Percentiles rank a stretch among this genome's conserved stretches.
These are phyloP conservation scores for Candida golubevii DNA, from an alignment of 805 yeast species.

Conservation along the genomic window DNA sequence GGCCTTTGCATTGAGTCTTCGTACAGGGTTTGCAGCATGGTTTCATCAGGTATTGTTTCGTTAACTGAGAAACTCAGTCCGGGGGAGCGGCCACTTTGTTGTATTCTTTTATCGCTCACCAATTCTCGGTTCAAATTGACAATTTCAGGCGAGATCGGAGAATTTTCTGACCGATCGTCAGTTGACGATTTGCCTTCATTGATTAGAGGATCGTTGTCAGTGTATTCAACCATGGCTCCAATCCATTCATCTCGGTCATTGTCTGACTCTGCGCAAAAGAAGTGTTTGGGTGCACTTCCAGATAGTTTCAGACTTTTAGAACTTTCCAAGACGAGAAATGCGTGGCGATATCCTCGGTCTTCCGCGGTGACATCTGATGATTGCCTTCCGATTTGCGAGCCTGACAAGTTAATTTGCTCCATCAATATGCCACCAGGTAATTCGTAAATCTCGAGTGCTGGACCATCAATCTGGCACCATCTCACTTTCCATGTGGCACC, in stretches of 20 bases:
- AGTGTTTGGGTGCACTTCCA: conserved; percentile 46
- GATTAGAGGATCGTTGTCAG: conserved; percentile 19
- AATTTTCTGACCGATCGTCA: neutral
- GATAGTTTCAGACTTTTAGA: conserved; percentile 32
- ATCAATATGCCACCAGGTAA: conserved; percentile 48
- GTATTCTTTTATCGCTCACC: neutral
- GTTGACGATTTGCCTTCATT: neutral
- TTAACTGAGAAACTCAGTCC: conserved; percentile 1
- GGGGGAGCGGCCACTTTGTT: neutral
- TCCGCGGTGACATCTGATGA: conserved; percentile 38
- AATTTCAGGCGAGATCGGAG: neutral
- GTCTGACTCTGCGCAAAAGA: conserved; percentile 75
- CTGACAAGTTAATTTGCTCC: conserved; percentile 48
- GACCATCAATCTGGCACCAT: conserved; percentile 64
- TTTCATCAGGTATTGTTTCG: conserved; percentile 4
- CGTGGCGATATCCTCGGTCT: conserved; percentile 53
- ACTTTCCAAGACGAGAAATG: conserved; percentile 51
- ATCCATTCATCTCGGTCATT: conserved; percentile 76
- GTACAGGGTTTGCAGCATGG: neutral
- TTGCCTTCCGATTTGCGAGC: conserved; percentile 56
- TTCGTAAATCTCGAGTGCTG: conserved; percentile 54
- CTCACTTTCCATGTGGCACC: conserved; percentile 64
- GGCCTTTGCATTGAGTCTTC: conserved; percentile 26
- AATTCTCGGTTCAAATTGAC: neutral
- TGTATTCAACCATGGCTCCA: conserved; percentile 35